Base-by-base conservation (phyloP, 495 filamentous ascomycete genomes). In the Glonium stellatum region DNA sequence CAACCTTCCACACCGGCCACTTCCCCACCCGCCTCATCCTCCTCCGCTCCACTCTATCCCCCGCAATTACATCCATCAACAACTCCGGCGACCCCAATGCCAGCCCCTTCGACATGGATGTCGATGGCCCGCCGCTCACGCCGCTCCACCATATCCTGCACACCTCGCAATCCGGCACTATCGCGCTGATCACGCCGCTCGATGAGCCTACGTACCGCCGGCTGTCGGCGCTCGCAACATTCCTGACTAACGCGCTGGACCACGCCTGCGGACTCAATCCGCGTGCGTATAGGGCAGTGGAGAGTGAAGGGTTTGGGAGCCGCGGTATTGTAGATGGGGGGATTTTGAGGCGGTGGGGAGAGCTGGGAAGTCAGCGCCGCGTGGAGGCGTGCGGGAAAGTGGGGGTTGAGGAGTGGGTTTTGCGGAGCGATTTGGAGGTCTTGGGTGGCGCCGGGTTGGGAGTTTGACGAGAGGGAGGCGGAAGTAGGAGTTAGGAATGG, bases 1-100 rank as follows among this genome's bases (percentile, higher is more conserved):
- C 88, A 48, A 87, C 89, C 63, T 96, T 97, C 78, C 86, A 95
- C 59, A 86, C 86, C 5, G 90, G 89, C 47, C 86, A 93, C 69
- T 82, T 86, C 64, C 80, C 87, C 4, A 83, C 85, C 13, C 82
- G 79, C 44, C 80, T 92, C 58, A 86, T 84, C 10, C 82, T 96
- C 50, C 79, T 97, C 48, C 89, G 89, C 0, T 83, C 84, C 12
- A 80, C 81, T 10, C 54, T 71, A 27, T 67, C 78, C 13, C 71
- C 78, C 13, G 71, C 80, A 15, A 37, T 75, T 0, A 61, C 76
- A 52, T 64, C 65, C 57, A 72, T 75, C n/a, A 71, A 79, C 42
- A 74, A 78, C 57, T 59, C 67, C 12, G 54, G 67, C 25, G 68
- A 68, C n/a, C 59, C 71, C 21, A 67, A 69, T 54, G 70, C 70